A percentile compares a stretch with the other conserved stretches of the same genome.
phyloP scores from a whole-genome alignment of 371 early-diverging fungal genomes.

The Gilbertella persicaria region DNA sequence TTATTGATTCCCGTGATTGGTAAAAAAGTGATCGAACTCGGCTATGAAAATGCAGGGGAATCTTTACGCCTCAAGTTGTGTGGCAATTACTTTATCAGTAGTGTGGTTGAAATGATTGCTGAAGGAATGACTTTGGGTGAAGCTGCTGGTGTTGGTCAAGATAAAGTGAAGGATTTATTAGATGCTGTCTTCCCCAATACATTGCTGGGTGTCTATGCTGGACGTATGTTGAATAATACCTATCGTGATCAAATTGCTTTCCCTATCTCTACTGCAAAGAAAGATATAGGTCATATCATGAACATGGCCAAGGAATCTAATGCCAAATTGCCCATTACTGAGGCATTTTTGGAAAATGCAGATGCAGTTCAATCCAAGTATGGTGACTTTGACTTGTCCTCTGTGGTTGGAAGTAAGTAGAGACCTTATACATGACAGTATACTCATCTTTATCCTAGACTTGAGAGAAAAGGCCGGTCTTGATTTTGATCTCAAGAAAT shows the following conservation, averaged over 20 bases:
- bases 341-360: slow-evolving; percentile 30
- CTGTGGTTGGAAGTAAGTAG: slow-evolving; percentile 38
- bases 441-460: neutral
- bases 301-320: slow-evolving; percentile 30
- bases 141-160: slow-evolving; percentile 54
- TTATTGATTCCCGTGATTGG: slow-evolving; percentile 39
- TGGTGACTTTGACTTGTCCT: slow-evolving; percentile 42
- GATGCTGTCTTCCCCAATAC: slow-evolving; percentile 54
- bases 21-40: slow-evolving; percentile 43
- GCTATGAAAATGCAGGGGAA: slow-evolving; percentile 38
- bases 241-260: slow-evolving; percentile 35
- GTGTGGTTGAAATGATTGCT: slow-evolving; percentile 61
- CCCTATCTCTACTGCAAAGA: slow-evolving; percentile 30
- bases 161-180: slow-evolving; percentile 59
- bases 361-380: slow-evolving; percentile 18
- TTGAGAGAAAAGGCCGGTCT: slow-evolving; percentile 15
- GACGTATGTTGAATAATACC: slow-evolving; percentile 38
- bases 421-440: neutral
- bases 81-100: slow-evolving; percentile 67
- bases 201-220: slow-evolving; percentile 29
- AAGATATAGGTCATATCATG: slow-evolving; percentile 43
- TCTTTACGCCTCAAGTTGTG: slow-evolving; percentile 63
- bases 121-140: slow-evolving; percentile 75
- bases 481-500: slow-evolving; percentile 21
- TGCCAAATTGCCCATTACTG: slow-evolving; percentile 28